These are phyloP conservation scores for Remersonia thermophila DNA, from an alignment of 2,329 filamentous ascomycete genomes.

Conservation along the genomic window DNA sequence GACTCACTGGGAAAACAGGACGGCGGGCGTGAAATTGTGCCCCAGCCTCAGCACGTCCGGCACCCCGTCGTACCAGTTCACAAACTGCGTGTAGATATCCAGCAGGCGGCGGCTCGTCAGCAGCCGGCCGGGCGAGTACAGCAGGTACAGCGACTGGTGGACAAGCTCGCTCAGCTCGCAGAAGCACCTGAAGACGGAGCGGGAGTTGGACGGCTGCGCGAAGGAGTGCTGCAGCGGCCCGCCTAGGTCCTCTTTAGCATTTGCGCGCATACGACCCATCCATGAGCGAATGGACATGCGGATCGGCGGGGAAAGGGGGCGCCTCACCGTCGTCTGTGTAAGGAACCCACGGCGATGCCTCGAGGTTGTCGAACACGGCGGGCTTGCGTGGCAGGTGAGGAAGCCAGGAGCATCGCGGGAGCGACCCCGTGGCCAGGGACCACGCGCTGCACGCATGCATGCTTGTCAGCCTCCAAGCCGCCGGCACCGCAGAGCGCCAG, in stretches of 20 bases:
- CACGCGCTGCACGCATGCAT: constrained; percentile 37
- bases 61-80: constrained; percentile 59
- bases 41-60: constrained; percentile 52
- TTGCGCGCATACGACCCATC: no score
- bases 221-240: constrained; percentile 41
- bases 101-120: constrained; percentile 53
- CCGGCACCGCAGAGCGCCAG: background rate
- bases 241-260: constrained; percentile 23
- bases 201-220: constrained; percentile 54
- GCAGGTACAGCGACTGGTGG: constrained; percentile 56
- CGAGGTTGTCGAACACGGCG: constrained; percentile 46
- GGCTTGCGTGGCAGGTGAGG: constrained; percentile 47
- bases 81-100: constrained; percentile 53
- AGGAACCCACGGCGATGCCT: constrained; percentile 47
- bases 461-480: no score
- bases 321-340: constrained; percentile 44
- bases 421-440: constrained; percentile 50
- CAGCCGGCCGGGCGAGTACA: constrained; percentile 57
- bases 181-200: constrained; percentile 56
- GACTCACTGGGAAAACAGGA: constrained; percentile 62
- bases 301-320: background rate
- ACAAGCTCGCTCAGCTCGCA: constrained; percentile 63
- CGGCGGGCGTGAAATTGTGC: constrained; percentile 59
- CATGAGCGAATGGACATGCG: background rate
- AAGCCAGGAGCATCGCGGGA: constrained; percentile 48